Percentiles rank a stretch among this genome's conserved stretches.
These are phyloP conservation scores for Fusarium nanum DNA, from an alignment of 2,329 filamentous ascomycete genomes.

Conservation along the genomic window DNA sequence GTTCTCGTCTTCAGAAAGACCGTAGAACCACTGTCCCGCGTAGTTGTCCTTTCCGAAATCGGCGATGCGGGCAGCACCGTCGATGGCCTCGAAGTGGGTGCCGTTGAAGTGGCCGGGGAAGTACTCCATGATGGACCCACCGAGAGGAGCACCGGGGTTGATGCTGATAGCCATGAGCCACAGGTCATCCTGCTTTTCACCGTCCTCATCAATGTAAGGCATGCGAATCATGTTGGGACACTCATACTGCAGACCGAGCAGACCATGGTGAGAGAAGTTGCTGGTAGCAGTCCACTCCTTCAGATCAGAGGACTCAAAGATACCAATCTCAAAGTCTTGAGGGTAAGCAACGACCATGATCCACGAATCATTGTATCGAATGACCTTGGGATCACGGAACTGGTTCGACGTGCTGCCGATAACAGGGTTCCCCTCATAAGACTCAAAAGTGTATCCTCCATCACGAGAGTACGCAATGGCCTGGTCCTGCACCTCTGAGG, in stretches of 20 bases:
- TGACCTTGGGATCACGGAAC: conserved; percentile 75
- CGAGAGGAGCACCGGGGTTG: conserved; percentile 67
- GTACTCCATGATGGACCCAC: conserved; percentile 67
- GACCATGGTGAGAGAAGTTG: conserved; percentile 66
- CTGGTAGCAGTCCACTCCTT: conserved; percentile 63
- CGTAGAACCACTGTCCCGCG: conserved; percentile 52
- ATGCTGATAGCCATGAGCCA: conserved; percentile 64
- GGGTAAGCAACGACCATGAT: conserved; percentile 66
- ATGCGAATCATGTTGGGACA: conserved; percentile 72
- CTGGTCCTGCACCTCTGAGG: conserved; percentile 59
- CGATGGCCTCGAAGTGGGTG: conserved; percentile 64
- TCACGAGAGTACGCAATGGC: conserved; percentile 71
- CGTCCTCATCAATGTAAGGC: conserved; percentile 56
- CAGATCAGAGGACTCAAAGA: conserved; percentile 70
- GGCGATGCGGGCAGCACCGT: conserved; percentile 45
- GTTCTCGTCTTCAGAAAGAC: conserved; percentile 36
- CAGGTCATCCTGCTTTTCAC: conserved; percentile 42
- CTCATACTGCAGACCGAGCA: conserved; percentile 69
- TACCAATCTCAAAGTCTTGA: conserved; percentile 66
- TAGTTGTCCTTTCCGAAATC: conserved; percentile 55
- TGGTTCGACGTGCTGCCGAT: conserved; percentile 64
- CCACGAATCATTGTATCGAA: conserved; percentile 68
- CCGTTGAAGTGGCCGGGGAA: conserved; percentile 72
- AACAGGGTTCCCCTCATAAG: conserved; percentile 70
- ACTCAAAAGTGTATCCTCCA: conserved; percentile 70